phyloP scores from a whole-genome alignment of 2,329 filamentous ascomycete genomes.

The Colletotrichum sp. region DNA sequence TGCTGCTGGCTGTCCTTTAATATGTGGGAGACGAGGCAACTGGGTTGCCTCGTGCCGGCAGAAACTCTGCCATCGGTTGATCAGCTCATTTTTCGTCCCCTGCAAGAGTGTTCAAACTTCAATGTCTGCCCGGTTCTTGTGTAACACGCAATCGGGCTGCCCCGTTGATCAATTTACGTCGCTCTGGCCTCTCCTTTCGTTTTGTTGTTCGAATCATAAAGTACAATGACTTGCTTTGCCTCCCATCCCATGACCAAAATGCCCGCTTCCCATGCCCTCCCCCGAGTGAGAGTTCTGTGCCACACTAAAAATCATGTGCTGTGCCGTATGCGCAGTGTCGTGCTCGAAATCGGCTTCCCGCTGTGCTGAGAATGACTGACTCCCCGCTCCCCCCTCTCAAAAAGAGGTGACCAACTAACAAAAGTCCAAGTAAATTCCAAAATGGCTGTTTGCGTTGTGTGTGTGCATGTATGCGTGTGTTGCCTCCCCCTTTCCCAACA shows the following conservation, averaged over 20 bases:
- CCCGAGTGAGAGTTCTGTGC: not conserved
- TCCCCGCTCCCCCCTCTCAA: not conserved
- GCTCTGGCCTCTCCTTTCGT: not conserved
- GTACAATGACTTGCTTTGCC: not conserved
- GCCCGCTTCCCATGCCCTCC: not conserved
- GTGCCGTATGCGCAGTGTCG: not conserved
- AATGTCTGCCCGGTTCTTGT: not conserved
- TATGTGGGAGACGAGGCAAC: not conserved
- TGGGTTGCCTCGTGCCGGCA: not conserved
- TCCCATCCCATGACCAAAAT: not conserved
- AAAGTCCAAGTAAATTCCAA: not conserved
- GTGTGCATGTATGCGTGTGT: not conserved
- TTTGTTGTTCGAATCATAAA: not conserved
- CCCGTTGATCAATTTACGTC: not conserved
- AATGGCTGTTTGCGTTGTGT: not conserved
- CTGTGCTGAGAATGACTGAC: not conserved
- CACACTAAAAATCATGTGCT: not conserved
- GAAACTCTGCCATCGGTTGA: not conserved
- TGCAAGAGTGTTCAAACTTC: not conserved
- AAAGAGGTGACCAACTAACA: not conserved
- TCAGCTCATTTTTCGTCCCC: not conserved
- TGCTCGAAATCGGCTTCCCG: not conserved
- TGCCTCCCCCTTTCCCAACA: not conserved
- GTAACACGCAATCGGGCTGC: not conserved
- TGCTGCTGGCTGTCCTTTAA: not conserved